Conservation (phyloP, 1,139 yeast genomes). For the Sugiyamaella grinbergsii region DNA sequence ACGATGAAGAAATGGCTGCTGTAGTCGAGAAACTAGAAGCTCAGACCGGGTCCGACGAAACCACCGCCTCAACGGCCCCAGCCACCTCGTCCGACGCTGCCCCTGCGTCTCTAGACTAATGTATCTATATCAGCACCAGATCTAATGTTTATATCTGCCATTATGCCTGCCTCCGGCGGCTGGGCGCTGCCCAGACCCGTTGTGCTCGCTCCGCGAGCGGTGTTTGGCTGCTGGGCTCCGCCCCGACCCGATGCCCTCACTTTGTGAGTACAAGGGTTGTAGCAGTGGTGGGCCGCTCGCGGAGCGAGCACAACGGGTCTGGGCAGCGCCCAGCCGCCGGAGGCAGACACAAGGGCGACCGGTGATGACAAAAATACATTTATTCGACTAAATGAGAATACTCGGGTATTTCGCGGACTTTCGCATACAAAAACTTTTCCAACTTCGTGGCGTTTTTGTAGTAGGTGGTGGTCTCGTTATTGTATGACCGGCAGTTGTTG, state of each 20-base stretch:
- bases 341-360: not conserved
- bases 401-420: slow-evolving; percentile 82
- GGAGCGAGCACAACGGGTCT: no score
- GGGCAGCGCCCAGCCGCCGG: slow-evolving; percentile 9
- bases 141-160: slow-evolving; percentile 5
- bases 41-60: slow-evolving; percentile 52
- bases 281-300: no score
- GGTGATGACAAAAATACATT: not conserved
- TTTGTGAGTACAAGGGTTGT: no score
- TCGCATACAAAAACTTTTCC: slow-evolving; percentile 80
- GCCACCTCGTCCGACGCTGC: slow-evolving; percentile 8
- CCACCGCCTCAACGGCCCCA: slow-evolving; percentile 16
- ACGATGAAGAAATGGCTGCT: slow-evolving; percentile 79
- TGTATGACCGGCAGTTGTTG: slow-evolving; percentile 64
- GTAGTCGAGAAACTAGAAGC: slow-evolving; percentile 76
- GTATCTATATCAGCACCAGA: slow-evolving; percentile 15
- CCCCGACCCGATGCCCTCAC: not conserved
- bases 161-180: not conserved
- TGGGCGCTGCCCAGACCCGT: not conserved
- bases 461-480: slow-evolving; percentile 39
- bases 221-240: no score
- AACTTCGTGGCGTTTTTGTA: slow-evolving; percentile 76
- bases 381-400: slow-evolving; percentile 56
- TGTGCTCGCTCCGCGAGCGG: no score
- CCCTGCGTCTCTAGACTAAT: slow-evolving; percentile 7